Evolutionary conservation across 768 basidiomycete species (phyloP).

Genomic region (Lepiota subincarnata): DNA sequence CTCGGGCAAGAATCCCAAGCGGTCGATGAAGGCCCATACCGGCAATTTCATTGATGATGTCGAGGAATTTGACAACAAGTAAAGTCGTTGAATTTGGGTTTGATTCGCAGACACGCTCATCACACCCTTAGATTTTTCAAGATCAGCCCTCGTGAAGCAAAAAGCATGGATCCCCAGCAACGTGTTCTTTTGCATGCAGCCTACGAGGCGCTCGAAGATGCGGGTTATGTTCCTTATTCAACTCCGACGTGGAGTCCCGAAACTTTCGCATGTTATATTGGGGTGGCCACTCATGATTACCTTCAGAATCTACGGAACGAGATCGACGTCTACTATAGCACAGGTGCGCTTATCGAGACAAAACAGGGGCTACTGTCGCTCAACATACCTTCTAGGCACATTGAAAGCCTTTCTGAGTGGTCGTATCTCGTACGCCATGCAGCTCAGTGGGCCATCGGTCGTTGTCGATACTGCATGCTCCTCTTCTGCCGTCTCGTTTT

Average conservation of each 20-base stretch:
- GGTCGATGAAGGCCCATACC: conserved; percentile 44
- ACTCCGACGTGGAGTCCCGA: conserved; percentile 49
- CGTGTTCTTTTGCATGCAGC: conserved; percentile 62
- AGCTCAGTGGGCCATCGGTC: conserved; percentile 65
- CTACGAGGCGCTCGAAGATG: conserved; percentile 64
- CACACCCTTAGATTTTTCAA: conserved; percentile 50
- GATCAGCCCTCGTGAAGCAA: conserved; percentile 70
- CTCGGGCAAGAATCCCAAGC: conserved; percentile 26
- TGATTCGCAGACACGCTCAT: not conserved
- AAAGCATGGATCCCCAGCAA: conserved; percentile 75
- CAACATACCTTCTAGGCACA: conserved; percentile 44
- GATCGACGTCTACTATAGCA: conserved; percentile 68
- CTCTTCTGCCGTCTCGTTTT: conserved; percentile 61
- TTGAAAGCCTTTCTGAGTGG: conserved; percentile 66
- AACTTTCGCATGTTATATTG: conserved; percentile 61
- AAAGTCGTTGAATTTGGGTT: not conserved
- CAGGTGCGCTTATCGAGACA: conserved; percentile 38
- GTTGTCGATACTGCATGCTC: conserved; percentile 77
- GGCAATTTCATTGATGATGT: conserved; percentile 62
- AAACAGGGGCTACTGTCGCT: not conserved
- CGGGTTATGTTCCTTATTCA: conserved; percentile 63
- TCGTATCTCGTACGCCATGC: conserved; percentile 65
- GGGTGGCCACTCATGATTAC: conserved; percentile 70
- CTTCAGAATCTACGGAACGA: conserved; percentile 56
- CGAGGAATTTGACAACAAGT: conserved; percentile 60